phyloP scores from a whole-genome alignment of 495 filamentous ascomycete species.

The Glarea lozoyensis region DNA sequence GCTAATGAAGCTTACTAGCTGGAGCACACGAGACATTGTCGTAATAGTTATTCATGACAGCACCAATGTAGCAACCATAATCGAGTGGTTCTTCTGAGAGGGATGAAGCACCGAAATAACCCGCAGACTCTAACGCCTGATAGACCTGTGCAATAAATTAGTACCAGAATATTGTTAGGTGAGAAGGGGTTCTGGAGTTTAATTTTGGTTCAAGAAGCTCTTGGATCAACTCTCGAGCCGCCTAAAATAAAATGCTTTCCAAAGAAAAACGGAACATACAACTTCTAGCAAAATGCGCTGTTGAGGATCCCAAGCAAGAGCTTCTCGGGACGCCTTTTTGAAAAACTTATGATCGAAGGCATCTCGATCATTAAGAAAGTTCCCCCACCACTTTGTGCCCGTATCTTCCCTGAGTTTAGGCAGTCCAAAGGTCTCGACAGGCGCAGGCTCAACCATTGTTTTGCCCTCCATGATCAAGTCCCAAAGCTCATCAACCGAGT shows the following conservation, averaged over 20 bases:
- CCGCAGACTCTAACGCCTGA: conserved; percentile 44
- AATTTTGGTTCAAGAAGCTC: too few species aligned
- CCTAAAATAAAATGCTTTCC: too few species aligned
- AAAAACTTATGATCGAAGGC: conserved; percentile 51
- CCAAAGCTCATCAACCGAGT: conserved; percentile 23
- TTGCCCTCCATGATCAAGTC: conserved; percentile 15
- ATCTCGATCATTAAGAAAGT: conserved; percentile 37
- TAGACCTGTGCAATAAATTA: too few species aligned
- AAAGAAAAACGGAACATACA: too few species aligned
- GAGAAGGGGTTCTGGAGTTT: too few species aligned
- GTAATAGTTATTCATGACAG: conserved; percentile 27
- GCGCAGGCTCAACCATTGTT: conserved; percentile 13
- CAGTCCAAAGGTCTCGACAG: conserved; percentile 8
- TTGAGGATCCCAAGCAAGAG: conserved; percentile 46
- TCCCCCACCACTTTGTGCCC: conserved; percentile 1
- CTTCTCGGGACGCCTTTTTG: conserved; percentile 43
- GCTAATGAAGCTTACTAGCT: too few species aligned
- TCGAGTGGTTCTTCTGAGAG: neutral
- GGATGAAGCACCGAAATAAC: neutral
- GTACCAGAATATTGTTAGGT: too few species aligned
- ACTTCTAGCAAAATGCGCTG: conserved; percentile 45
- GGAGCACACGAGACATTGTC: too few species aligned
- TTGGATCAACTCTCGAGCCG: too few species aligned
- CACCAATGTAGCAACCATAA: conserved; percentile 22
- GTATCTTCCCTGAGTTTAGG: neutral